These are phyloP conservation scores for Marasmius tenuissimus DNA, from an alignment of 1,284 basidiomycete species.

Conservation along the genomic window DNA sequence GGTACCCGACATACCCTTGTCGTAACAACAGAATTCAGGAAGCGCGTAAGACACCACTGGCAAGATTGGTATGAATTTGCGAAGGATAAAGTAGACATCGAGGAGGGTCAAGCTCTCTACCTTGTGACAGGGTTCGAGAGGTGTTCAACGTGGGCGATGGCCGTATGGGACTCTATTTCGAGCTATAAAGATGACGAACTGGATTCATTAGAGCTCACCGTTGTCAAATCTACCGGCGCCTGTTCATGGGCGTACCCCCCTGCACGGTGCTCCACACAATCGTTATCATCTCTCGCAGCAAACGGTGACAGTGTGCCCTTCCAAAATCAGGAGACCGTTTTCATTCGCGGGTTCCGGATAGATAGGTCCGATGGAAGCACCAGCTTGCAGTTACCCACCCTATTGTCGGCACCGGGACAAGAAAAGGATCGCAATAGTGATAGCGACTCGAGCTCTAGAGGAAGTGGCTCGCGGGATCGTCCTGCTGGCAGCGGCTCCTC, in stretches of 20 bases:
- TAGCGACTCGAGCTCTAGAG: background rate
- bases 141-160: background rate
- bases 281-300: background rate
- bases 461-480: background rate
- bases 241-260: background rate
- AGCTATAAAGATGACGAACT: background rate
- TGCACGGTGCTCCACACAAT: background rate
- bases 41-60: background rate
- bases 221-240: background rate
- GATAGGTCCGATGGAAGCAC: background rate
- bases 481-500: background rate
- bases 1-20: background rate
- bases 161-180: background rate
- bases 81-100: background rate
- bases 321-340: background rate
- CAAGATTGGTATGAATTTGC: background rate
- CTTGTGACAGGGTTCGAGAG: background rate
- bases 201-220: background rate
- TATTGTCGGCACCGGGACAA: background rate
- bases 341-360: slow-evolving; percentile 16
- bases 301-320: no score
- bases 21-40: background rate
- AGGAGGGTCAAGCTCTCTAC: background rate
- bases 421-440: background rate
- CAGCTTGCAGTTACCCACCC: background rate